phyloP scores from a whole-genome alignment of 2,329 filamentous ascomycete genomes.

The Cladosporium sphaerospermum region DNA sequence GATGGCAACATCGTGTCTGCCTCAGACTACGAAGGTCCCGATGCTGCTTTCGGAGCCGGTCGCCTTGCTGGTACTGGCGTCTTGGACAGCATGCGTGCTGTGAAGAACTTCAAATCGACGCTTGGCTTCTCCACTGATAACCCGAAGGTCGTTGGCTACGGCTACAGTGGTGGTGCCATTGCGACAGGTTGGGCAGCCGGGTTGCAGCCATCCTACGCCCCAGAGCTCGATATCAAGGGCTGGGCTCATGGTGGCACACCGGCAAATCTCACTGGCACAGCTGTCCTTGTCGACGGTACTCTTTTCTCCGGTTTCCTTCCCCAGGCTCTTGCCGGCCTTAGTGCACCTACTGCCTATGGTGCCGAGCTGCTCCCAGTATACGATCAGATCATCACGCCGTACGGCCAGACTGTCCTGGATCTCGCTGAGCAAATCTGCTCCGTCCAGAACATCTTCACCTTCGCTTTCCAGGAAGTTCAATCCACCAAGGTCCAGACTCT shows the following conservation, averaged over 20 bases:
- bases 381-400: conserved; percentile 17
- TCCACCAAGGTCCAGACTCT: conserved; percentile 2
- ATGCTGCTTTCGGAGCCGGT: conserved; percentile 28
- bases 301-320: conserved; percentile 25
- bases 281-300: conserved; percentile 22
- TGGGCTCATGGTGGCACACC: conserved; percentile 45
- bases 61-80: conserved; percentile 37
- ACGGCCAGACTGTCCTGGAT: conserved; percentile 16
- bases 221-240: conserved; percentile 45
- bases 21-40: conserved; percentile 39
- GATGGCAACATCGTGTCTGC: conserved; percentile 25
- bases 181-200: conserved; percentile 48
- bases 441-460: conserved; percentile 18
- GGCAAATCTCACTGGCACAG: conserved; percentile 32
- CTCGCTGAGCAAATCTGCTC: conserved; percentile 20
- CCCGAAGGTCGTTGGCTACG: conserved; percentile 41
- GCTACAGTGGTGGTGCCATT: conserved; percentile 51
- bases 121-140: conserved; percentile 21
- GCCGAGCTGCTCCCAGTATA: conserved; percentile 18
- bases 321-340: conserved; percentile 19
- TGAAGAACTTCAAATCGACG: conserved; percentile 23
- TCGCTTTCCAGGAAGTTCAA: conserved; percentile 13
- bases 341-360: conserved; percentile 20
- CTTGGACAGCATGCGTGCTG: conserved; percentile 39
- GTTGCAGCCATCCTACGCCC: conserved; percentile 47